Evolutionary conservation across 2,329 filamentous ascomycete species (phyloP).

Genomic region (Exophiala phaeomuriformis): DNA sequence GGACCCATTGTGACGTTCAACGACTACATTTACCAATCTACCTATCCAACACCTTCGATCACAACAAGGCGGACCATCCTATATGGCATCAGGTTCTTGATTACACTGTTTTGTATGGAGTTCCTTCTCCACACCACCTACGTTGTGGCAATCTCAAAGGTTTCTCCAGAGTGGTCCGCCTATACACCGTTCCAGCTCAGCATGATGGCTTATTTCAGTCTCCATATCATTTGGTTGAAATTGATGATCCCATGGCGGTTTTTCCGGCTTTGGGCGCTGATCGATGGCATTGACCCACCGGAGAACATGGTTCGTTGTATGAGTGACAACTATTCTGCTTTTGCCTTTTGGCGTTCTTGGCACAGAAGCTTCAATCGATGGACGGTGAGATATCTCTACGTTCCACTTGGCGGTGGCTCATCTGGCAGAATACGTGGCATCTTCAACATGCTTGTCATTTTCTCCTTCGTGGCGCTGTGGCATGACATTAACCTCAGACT

Average conservation of each 20-base stretch:
- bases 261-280: conserved; percentile 89
- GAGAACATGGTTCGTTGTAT: conserved; percentile 99
- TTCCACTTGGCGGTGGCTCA: conserved; percentile 65
- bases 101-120: conserved; percentile 83
- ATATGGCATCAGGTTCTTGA: conserved; percentile 74
- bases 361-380: conserved; percentile 93
- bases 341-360: conserved; percentile 94
- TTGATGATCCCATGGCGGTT: conserved; percentile 95
- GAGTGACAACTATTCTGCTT: conserved; percentile 84
- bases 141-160: conserved; percentile 82
- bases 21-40: conserved; percentile 84
- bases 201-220: conserved; percentile 89
- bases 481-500: conserved; percentile 90
- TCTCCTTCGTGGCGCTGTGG: conserved; percentile 96
- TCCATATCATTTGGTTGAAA: conserved; percentile 97
- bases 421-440: conserved; percentile 51
- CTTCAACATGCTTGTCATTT: conserved; percentile 72
- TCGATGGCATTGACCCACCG: conserved; percentile 87
- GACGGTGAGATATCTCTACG: conserved; percentile 87
- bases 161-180: conserved; percentile 66
- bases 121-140: conserved; percentile 87
- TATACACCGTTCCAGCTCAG: conserved; percentile 84
- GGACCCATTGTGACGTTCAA: conserved; percentile 97
- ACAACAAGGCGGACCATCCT: conserved; percentile 63
- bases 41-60: conserved; percentile 65